Conservation (phyloP, 495 filamentous ascomycete genomes). For the Viridothelium virens region DNA sequence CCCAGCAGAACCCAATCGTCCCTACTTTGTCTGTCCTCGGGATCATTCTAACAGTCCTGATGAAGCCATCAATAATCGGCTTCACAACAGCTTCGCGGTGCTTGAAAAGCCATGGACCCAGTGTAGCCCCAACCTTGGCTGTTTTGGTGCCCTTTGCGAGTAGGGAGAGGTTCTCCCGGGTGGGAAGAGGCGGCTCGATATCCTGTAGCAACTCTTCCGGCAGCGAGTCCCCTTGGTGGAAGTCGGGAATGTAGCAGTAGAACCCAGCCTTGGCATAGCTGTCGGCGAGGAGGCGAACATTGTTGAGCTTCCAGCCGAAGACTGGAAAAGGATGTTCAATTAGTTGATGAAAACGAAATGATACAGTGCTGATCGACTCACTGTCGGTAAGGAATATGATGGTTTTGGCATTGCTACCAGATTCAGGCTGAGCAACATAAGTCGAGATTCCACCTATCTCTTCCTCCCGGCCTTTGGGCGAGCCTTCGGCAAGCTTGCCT, state of each 20-base stretch:
- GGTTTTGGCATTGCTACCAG: constrained; percentile 22
- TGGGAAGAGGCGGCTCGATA: constrained; percentile 28
- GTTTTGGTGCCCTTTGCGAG: constrained; percentile 22
- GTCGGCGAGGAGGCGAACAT: constrained; percentile 31
- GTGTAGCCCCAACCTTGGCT: constrained; percentile 27
- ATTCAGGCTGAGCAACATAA: constrained; percentile 27
- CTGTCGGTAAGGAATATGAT: constrained; percentile 29
- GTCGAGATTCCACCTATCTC: constrained; percentile 26
- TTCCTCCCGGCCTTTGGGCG: constrained; percentile 21
- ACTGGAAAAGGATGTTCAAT: constrained; percentile 15
- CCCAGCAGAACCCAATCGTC: constrained; percentile 33
- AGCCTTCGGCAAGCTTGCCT: constrained; percentile 26
- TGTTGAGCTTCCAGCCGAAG: constrained; percentile 29
- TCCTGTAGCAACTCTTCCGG: constrained; percentile 25
- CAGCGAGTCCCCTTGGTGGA: constrained; percentile 30
- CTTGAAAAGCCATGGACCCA: constrained; percentile 28
- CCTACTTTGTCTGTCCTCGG: constrained; percentile 33
- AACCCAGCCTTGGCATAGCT: constrained; percentile 28
- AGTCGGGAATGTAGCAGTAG: constrained; percentile 30
- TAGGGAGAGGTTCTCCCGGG: constrained; percentile 22
- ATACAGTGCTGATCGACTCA: constrained; percentile 5
- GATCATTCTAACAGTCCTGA: constrained; percentile 25
- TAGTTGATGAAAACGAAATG: not conserved
- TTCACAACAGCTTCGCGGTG: constrained; percentile 30
- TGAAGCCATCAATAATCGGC: constrained; percentile 31